Evolutionary conservation across 495 filamentous ascomycete genomes (phyloP).

Genomic region (Clavariopsis aquatica): DNA sequence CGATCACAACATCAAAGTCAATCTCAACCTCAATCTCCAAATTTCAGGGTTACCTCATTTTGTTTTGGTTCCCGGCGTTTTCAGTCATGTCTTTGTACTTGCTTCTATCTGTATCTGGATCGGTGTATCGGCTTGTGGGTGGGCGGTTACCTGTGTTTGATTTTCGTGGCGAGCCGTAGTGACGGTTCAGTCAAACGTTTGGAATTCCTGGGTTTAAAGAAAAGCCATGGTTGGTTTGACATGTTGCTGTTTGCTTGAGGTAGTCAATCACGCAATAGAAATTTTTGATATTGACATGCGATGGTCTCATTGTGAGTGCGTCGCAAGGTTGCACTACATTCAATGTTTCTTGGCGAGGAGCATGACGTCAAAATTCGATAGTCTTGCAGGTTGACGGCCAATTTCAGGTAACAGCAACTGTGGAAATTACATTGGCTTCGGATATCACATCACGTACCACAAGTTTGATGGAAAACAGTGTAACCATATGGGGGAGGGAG

Average conservation of each 20-base stretch:
- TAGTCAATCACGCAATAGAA: not conserved
- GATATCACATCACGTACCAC: not conserved
- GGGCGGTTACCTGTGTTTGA: too few relatives aligned
- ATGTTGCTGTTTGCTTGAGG: not conserved
- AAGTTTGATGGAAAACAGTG: not conserved
- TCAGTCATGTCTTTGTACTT: not conserved
- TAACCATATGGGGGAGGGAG: not conserved
- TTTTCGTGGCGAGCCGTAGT: not conserved
- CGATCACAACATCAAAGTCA: not conserved
- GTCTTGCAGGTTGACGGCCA: too few relatives aligned
- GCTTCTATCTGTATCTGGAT: not conserved
- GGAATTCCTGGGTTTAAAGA: too few relatives aligned
- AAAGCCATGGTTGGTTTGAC: not conserved
- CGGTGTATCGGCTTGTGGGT: not conserved
- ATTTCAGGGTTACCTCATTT: too few relatives aligned
- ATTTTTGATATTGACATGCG: not conserved
- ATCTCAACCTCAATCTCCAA: not conserved
- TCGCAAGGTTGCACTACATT: not conserved
- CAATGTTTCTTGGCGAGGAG: too few relatives aligned
- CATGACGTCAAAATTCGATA: not conserved
- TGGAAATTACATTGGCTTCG: not conserved
- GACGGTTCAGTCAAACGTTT: too few relatives aligned
- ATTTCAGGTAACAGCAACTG: not conserved
- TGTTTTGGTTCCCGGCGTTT: not conserved
- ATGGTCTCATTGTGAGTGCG: not conserved